Evolutionary conservation across 768 basidiomycete genomes (phyloP).

Genomic region (Rhodotorula babjevae): DNA sequence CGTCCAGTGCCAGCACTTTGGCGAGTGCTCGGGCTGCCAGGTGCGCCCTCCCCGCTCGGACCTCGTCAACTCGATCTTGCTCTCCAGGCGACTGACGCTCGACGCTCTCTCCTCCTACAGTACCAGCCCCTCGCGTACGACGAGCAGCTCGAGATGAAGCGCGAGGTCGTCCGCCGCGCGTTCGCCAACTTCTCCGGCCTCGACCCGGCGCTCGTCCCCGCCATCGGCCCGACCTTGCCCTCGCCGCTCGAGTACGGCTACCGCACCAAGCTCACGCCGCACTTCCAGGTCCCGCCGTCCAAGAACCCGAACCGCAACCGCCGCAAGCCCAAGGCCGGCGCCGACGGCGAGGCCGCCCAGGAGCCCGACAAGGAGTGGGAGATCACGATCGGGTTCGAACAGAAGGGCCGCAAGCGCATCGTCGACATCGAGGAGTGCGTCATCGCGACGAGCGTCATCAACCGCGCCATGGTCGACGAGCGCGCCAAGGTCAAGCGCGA

Average conservation of each 20-base stretch:
- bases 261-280: conserved; percentile 94
- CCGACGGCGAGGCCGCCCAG: conserved; percentile 19
- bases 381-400: conserved; percentile 84
- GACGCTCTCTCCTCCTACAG: background rate
- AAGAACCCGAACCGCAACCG: conserved; percentile 38
- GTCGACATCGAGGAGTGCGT: conserved; percentile 81
- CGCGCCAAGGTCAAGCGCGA: conserved; percentile 71
- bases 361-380: conserved; percentile 50
- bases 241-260: conserved; percentile 87
- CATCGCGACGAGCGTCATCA: conserved; percentile 63
- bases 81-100: background rate
- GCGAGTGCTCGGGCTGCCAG: conserved; percentile 85
- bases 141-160: conserved; percentile 77
- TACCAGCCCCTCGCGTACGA: conserved; percentile 79
- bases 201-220: conserved; percentile 57
- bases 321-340: conserved; percentile 17
- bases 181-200: conserved; percentile 70
- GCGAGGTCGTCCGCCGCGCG: conserved; percentile 76
- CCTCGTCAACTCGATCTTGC: too few species aligned
- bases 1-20: conserved; percentile 80
- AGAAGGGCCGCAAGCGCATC: conserved; percentile 64
- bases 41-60: conserved; percentile 44
- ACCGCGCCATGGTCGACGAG: conserved; percentile 60
- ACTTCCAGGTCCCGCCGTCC: conserved; percentile 75
- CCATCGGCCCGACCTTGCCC: conserved; percentile 67